These are phyloP conservation scores for Mycena capillaripes DNA, from an alignment of 768 basidiomycete genomes.

Conservation along the genomic window DNA sequence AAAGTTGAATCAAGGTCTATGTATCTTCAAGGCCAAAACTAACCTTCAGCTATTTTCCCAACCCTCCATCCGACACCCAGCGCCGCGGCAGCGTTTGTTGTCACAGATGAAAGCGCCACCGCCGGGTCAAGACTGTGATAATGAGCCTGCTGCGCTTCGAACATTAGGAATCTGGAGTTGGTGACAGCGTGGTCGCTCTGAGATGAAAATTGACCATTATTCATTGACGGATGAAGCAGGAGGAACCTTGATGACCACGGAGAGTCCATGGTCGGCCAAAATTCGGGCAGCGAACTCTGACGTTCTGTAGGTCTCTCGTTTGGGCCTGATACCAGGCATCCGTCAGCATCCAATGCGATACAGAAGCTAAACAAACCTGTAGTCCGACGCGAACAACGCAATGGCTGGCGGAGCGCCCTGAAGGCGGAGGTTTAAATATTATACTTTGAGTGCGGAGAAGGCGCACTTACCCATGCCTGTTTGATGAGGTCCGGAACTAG, in stretches of 20 bases:
- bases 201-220: neutral
- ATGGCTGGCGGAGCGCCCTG: too few species aligned
- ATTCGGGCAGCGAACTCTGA: slow-evolving; percentile 81
- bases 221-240: neutral
- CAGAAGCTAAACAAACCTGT: too few species aligned
- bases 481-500: slow-evolving; percentile 85
- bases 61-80: slow-evolving; percentile 76
- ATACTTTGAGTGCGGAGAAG: slow-evolving; percentile 21
- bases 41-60: slow-evolving; percentile 70
- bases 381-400: slow-evolving; percentile 77
- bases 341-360: too few species aligned
- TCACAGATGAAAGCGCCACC: slow-evolving; percentile 72
- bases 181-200: slow-evolving; percentile 69
- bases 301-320: slow-evolving; percentile 72
- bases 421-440: slow-evolving; percentile 49
- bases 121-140: slow-evolving; percentile 72
- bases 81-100: slow-evolving; percentile 69
- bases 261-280: slow-evolving; percentile 73
- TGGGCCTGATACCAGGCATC: slow-evolving; percentile 30
- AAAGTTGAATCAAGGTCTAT: neutral
- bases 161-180: slow-evolving; percentile 75
- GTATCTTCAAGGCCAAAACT: neutral
- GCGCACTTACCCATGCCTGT: slow-evolving; percentile 67
- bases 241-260: slow-evolving; percentile 79
- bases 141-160: slow-evolving; percentile 79